Evolutionary conservation across 352 stramenopile genomes (phyloP), one percentile per base, ranked within the genome.

Genomic region (Globisporangium nunn): DNA sequence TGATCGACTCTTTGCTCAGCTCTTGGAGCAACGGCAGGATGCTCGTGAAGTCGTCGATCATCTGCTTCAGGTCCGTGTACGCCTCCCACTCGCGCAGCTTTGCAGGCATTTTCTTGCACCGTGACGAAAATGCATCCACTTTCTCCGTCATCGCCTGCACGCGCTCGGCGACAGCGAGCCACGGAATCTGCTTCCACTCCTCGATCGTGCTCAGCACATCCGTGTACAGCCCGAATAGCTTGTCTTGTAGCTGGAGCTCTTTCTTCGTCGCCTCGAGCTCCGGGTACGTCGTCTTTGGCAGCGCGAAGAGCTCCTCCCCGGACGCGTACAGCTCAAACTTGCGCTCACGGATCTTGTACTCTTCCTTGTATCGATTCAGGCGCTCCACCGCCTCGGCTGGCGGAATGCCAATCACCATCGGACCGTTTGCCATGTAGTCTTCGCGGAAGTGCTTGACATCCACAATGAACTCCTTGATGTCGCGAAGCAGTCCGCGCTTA

Each of bases 41-140:
- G 48, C 95, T 95, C 2, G 97, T 97, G 55, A 99, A 99, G 61
- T 99, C 96, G 60, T 98, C 93, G 59, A 99, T 98, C 81, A 98
- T 96, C 54, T 93, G 89, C 63, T 96, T 98, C 1, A 99, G 67
- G 50, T 98, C 89, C 1, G 93, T 96, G 70, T 98, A 99, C 6
- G 97, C 97, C 41, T 98, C 93, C 87, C 96, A 99, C 54, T 98
- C 93, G 46, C 96, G 83, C 46, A 99, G 74, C 59, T 97, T 96
- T 3, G 84, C 83, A 2, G 97, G 97, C 72, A 99, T 90, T 61
- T 99, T 99, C 80, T 99, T 99, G 72, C 95, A 99, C 23, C 95
- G 85, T 11, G 72, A 79, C 23, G 92, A 88, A 66, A 99, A 99
- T 14, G 84, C 83, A 40, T 99, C 96, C 63, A 99, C 98, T 44